Conservation (phyloP, 768 basidiomycete species). For the Boletus pseudopeckii region DNA sequence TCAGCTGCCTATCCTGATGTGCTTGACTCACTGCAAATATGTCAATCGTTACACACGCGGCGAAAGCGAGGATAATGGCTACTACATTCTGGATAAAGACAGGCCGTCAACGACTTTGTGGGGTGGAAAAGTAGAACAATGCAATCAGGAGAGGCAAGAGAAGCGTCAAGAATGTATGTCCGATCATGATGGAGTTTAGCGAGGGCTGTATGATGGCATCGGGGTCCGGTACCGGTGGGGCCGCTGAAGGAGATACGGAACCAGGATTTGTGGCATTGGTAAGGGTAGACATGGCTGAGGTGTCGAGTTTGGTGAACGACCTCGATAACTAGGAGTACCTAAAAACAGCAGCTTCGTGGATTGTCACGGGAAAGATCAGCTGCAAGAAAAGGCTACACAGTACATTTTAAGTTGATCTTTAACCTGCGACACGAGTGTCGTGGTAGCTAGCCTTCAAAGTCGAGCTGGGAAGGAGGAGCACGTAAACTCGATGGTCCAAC, state of each 20-base stretch:
- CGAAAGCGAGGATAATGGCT: conserved; percentile 20
- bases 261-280: conserved; percentile 8
- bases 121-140: conserved; percentile 30
- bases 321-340: background rate
- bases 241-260: background rate
- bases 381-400: background rate
- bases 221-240: background rate
- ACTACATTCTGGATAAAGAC: conserved; percentile 31
- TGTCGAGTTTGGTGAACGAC: background rate
- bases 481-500: background rate
- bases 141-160: conserved; percentile 31
- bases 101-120: conserved; percentile 21
- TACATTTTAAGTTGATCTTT: background rate
- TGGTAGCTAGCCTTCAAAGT: background rate
- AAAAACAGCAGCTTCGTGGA: background rate
- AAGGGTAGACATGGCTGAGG: conserved; percentile 7
- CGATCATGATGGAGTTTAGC: conserved; percentile 27
- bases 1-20: background rate
- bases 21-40: conserved; percentile 14
- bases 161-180: conserved; percentile 29
- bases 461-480: background rate
- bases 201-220: conserved; percentile 18
- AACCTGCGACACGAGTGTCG: background rate
- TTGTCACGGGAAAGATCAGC: background rate
- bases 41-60: conserved; percentile 21